Evolutionary conservation across 2,329 filamentous ascomycete genomes (phyloP).

Genomic region (Aschersonia sp.): DNA sequence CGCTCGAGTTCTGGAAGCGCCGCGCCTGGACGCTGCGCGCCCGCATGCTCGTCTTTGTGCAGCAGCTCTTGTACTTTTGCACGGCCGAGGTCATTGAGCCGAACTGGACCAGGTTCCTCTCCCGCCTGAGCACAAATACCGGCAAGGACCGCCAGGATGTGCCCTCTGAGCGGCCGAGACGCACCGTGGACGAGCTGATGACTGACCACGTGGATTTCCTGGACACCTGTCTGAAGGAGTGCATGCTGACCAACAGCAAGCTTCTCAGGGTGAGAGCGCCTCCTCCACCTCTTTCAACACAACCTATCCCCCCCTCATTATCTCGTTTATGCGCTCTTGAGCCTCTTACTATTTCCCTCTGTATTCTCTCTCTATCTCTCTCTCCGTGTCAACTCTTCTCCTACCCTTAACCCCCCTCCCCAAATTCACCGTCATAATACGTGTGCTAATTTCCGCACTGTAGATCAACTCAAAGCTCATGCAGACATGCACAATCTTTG

Average conservation of each 20-base stretch:
- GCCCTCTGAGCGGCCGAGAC: conserved; percentile 10
- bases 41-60: conserved; percentile 92
- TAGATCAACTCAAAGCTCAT: conserved; percentile 96
- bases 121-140: conserved; percentile 55
- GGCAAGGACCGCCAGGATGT: conserved; percentile 14
- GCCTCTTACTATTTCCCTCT: no score
- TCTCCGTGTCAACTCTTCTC: no score
- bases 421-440: no score
- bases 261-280: conserved; percentile 57
- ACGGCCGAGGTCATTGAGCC: conserved; percentile 95
- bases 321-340: not conserved
- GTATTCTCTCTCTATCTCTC: no score
- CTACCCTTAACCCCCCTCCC: no score
- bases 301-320: no score
- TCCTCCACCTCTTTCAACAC: not conserved
- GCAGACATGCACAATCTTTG: conserved; percentile 90
- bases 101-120: conserved; percentile 91
- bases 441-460: not conserved
- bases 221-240: conserved; percentile 95
- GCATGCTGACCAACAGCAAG: conserved; percentile 96
- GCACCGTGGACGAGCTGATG: conserved; percentile 96
- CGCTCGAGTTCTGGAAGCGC: conserved; percentile 83
- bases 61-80: conserved; percentile 93
- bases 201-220: conserved; percentile 97
- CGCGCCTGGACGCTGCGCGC: conserved; percentile 82